Conservation (phyloP, 306 rosid species). For the Cucurbita maxima region DNA sequence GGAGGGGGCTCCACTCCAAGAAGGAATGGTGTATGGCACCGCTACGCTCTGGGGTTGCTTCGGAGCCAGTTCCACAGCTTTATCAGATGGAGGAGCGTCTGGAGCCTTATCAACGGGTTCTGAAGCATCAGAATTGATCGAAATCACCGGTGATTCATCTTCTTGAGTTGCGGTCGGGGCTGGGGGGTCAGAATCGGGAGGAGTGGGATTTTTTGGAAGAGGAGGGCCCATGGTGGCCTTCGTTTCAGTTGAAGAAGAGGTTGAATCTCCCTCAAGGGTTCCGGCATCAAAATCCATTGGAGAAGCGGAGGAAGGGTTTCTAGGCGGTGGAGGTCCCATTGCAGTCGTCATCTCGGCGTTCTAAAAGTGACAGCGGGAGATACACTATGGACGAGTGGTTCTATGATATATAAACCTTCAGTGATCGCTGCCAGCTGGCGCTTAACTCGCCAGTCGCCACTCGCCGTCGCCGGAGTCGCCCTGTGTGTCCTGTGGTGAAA, state of each 20-base stretch:
- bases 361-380: background rate
- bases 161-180: background rate
- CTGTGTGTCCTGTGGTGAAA: background rate
- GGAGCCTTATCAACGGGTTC: constrained; percentile 12
- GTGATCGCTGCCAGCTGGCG: background rate
- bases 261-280: background rate
- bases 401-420: background rate
- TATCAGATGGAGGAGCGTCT: background rate
- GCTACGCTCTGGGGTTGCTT: constrained; percentile 16
- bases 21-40: constrained; percentile 67
- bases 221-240: constrained; percentile 26
- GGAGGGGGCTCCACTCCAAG: constrained; percentile 66
- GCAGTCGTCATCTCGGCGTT: constrained; percentile 32
- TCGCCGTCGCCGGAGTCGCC: background rate
- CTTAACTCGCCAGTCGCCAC: background rate
- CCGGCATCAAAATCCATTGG: constrained; percentile 2
- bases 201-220: constrained; percentile 13
- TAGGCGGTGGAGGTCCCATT: constrained; percentile 55
- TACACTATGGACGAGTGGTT: background rate
- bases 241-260: constrained; percentile 1
- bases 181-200: constrained; percentile 11
- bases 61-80: constrained; percentile 10
- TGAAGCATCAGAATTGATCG: background rate
- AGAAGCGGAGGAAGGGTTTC: constrained; percentile 23
- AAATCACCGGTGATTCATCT: constrained; percentile 2